A percentile compares a stretch with the other conserved stretches of the same genome.
Evolutionary conservation across 2,329 filamentous ascomycete species (phyloP).

Genomic region (Waltergamsia citrina): DNA sequence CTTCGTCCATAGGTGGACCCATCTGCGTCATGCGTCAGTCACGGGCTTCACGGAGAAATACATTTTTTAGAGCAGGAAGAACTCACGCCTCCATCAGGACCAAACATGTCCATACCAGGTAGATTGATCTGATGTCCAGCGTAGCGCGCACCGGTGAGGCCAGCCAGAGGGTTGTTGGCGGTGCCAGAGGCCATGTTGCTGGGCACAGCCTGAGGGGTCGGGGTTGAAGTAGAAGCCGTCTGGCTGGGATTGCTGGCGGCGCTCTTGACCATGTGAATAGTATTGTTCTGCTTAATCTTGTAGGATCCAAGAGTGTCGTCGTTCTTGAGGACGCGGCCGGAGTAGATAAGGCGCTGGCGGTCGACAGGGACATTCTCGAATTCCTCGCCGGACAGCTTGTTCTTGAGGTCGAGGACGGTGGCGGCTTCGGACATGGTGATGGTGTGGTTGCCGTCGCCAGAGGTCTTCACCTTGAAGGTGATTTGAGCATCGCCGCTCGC

Average conservation of each 20-base stretch:
- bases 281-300: slow-evolving; percentile 95
- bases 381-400: slow-evolving; percentile 71
- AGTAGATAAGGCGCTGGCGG: slow-evolving; percentile 93
- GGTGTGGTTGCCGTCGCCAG: slow-evolving; percentile 75
- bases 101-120: slow-evolving; percentile 81
- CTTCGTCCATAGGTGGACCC: slow-evolving; percentile 75
- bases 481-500: slow-evolving; percentile 61
- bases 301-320: slow-evolving; percentile 74
- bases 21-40: slow-evolving; percentile 49
- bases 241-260: slow-evolving; percentile 70
- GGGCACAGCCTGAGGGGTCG: slow-evolving; percentile 37
- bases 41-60: neutral
- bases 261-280: slow-evolving; percentile 92
- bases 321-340: slow-evolving; percentile 93
- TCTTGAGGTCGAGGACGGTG: slow-evolving; percentile 79
- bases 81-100: slow-evolving; percentile 87
- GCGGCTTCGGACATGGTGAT: slow-evolving; percentile 71
- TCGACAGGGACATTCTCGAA: slow-evolving; percentile 82
- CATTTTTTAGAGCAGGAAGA: slow-evolving; percentile 1
- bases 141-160: slow-evolving; percentile 85
- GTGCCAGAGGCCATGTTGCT: slow-evolving; percentile 75
- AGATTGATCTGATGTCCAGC: slow-evolving; percentile 78
- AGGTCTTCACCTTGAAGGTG: slow-evolving; percentile 97
- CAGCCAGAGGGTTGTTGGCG: slow-evolving; percentile 83
- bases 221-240: slow-evolving; percentile 27